These are phyloP conservation scores for Chlorencoelia australis DNA, from an alignment of 2,329 filamentous ascomycete genomes.

Conservation along the genomic window DNA sequence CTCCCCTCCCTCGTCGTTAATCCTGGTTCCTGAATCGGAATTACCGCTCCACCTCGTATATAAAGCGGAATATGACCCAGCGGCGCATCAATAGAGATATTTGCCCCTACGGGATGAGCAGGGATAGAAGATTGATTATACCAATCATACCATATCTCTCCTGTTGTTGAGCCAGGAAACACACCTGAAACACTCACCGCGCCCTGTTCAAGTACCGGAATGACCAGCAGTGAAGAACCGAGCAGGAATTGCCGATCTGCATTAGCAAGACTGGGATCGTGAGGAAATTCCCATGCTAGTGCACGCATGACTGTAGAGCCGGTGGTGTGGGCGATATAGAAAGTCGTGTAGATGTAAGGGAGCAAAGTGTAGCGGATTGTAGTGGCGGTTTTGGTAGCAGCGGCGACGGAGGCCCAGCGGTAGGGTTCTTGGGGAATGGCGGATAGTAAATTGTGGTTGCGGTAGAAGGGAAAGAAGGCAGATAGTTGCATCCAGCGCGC, in stretches of 20 bases:
- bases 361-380: slow-evolving; percentile 59
- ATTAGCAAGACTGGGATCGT: slow-evolving; percentile 56
- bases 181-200: slow-evolving; percentile 53
- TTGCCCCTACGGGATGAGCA: slow-evolving; percentile 40
- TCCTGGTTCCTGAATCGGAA: slow-evolving; percentile 58
- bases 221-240: slow-evolving; percentile 54
- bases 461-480: slow-evolving; percentile 70
- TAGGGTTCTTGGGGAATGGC: slow-evolving; percentile 62
- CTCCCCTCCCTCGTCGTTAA: slow-evolving; percentile 56
- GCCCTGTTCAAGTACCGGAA: slow-evolving; percentile 55
- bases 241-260: slow-evolving; percentile 65
- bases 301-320: slow-evolving; percentile 65
- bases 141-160: slow-evolving; percentile 68
- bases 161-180: slow-evolving; percentile 54
- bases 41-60: slow-evolving; percentile 55
- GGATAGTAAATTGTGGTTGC: slow-evolving; percentile 60
- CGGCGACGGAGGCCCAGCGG: slow-evolving; percentile 53
- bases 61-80: slow-evolving; percentile 63
- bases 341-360: slow-evolving; percentile 68
- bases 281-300: slow-evolving; percentile 63
- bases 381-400: slow-evolving; percentile 58
- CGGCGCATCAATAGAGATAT: slow-evolving; percentile 50
- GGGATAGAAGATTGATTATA: slow-evolving; percentile 53
- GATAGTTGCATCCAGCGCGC: slow-evolving; percentile 63
- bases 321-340: slow-evolving; percentile 53